Evolutionary conservation across 2,329 filamentous ascomycete genomes (phyloP).

Genomic region (Phaeosphaeria sp.): DNA sequence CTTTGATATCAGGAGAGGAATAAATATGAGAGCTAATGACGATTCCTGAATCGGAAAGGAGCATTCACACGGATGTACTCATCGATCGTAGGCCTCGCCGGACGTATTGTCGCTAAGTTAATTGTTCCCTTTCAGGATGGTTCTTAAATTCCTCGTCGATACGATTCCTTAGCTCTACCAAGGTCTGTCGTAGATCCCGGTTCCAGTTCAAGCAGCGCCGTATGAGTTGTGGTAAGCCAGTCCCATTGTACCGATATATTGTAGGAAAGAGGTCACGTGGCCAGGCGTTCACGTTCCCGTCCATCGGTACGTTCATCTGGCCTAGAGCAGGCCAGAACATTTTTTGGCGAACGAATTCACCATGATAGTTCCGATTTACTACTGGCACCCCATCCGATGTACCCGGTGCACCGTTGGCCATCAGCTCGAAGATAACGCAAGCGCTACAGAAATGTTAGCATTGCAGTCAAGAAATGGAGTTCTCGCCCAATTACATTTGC

Average conservation of each 20-base stretch:
- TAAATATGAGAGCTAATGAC: too few species aligned
- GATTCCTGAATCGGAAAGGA: background rate
- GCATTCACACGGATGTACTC: background rate
- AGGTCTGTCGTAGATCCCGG: background rate
- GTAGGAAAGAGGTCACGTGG: too few species aligned
- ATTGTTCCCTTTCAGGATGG: background rate
- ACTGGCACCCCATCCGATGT: too few species aligned
- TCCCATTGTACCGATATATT: background rate
- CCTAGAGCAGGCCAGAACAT: too few species aligned
- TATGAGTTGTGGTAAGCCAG: background rate
- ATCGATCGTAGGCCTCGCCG: too few species aligned
- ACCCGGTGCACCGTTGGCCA: background rate
- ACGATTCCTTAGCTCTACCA: background rate
- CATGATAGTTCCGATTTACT: too few species aligned
- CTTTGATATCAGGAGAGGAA: too few species aligned
- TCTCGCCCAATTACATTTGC: background rate
- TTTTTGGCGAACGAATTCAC: too few species aligned
- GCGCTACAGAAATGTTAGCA: background rate
- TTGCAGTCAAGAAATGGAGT: background rate
- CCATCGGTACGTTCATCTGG: too few species aligned
- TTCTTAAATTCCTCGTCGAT: background rate
- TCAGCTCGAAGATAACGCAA: background rate
- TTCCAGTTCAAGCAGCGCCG: background rate
- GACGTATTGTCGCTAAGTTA: too few species aligned
- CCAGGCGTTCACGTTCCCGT: too few species aligned